These are phyloP conservation scores for Leccinum ponderosum DNA, from an alignment of 1,284 basidiomycete genomes.

Conservation along the genomic window DNA sequence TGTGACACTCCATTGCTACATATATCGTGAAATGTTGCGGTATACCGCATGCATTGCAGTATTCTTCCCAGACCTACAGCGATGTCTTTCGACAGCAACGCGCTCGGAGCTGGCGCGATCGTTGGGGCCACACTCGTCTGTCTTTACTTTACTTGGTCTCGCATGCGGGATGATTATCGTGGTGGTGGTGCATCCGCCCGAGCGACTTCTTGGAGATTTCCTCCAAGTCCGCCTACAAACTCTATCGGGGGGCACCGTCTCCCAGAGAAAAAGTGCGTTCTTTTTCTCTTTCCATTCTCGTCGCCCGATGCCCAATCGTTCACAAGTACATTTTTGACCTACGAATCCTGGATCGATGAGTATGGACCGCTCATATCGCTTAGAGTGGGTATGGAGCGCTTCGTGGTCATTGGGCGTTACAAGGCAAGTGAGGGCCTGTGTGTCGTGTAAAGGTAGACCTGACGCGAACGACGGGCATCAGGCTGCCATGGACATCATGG, in stretches of 20 bases:
- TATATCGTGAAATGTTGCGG: not conserved
- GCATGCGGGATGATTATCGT: not conserved
- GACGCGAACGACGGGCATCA: not conserved
- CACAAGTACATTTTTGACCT: constrained; percentile 2
- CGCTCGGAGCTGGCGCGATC: not conserved
- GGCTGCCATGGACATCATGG: constrained; percentile 20
- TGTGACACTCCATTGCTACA: constrained; percentile 1
- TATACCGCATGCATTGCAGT: not conserved
- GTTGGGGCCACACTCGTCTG: constrained; percentile 1
- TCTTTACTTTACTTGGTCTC: constrained; percentile 1
- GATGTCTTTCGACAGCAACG: not conserved
- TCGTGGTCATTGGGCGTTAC: constrained; percentile 17
- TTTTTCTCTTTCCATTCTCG: not conserved
- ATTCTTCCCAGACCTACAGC: not conserved
- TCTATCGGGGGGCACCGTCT: constrained; percentile 9
- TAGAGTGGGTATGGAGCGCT: not conserved
- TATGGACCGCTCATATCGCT: constrained; percentile 15
- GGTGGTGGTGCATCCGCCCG: not conserved
- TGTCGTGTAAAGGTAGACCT: not conserved
- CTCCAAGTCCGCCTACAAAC: constrained; percentile 10
- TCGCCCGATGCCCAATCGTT: not conserved
- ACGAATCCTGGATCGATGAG: constrained; percentile 11
- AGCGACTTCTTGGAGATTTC: not conserved
- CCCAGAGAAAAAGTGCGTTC: constrained; percentile 6
- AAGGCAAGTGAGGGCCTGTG: not conserved